Base-by-base conservation (phyloP, 352 stramenopile species). In the Phytophthora sp. region DNA sequence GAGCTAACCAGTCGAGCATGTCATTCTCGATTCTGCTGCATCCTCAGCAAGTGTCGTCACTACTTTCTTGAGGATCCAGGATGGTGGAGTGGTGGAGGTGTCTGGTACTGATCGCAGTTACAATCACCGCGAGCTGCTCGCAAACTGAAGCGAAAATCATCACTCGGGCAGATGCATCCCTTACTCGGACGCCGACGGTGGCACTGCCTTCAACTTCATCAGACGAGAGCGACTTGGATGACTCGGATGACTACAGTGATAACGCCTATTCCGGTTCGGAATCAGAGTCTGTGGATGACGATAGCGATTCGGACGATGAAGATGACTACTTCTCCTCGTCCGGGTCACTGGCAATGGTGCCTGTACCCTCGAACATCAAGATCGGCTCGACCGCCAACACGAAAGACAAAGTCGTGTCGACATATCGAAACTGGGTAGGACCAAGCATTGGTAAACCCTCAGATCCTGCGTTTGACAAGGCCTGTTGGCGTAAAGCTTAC, bases 21-120 rank as follows among this genome's bases (percentile, higher is more conserved):
- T 35, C 59, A 69, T 65, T 69, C 30, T 64, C 28, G 26, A 41
- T 65, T 69, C n/a, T 65, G 24, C 61, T 3, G 24, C 30, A 12
- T 34, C 18, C 23, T 45, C 6, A 11, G 24, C 58, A 54, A 61
- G 18, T 41, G n/a, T 10, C 41, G 12, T 8, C 13, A 30, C 8
- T 7, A n/a, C 42, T 34, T 31, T 15, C 12, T 32, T n/a, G n/a
- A n/a, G n/a, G n/a, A n/a, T 41, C 34, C 15, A 50, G 23, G 20
- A 69, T 69, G 61, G 44, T 17, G 20, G 43, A 18, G 42, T 69
- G 54, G 61, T 9, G 44, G 23, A 69, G 41, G 32, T 39, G 65
- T 38, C 61, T 69, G 31, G 13, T 38, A 35, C 32, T 69, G 8
- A 38, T 39, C 28, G 34, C 41, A 32, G 45, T 24, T 12, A 12